These are phyloP conservation scores for Trichosporon sp. DNA, from an alignment of 1,284 basidiomycete species.

Conservation along the genomic window DNA sequence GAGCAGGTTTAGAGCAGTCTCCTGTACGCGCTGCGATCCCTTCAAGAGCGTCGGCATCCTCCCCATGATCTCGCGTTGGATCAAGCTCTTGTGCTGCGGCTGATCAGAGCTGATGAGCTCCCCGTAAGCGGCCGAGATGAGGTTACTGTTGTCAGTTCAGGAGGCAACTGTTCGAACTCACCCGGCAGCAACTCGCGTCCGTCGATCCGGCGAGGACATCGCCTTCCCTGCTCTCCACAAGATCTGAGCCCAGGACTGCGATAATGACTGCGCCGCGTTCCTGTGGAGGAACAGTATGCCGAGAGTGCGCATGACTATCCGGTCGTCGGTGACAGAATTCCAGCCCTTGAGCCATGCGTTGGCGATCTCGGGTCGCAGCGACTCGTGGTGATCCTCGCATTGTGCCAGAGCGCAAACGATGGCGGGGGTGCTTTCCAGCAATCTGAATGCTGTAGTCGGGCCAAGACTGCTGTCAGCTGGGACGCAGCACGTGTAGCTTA, in stretches of 20 bases:
- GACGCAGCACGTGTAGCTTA: neutral
- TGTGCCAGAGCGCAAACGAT: constrained; percentile 15
- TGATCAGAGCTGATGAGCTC: neutral
- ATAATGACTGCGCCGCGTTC: neutral
- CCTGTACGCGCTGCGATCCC: constrained; percentile 10
- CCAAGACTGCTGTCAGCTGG: constrained; percentile 1
- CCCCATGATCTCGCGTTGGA: neutral
- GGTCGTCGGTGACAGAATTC: constrained; percentile 5
- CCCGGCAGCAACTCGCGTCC: constrained; percentile 21
- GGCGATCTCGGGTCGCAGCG: neutral
- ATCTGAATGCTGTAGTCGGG: neutral
- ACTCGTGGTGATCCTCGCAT: constrained; percentile 5
- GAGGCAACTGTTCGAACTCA: neutral
- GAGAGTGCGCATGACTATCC: constrained; percentile 17
- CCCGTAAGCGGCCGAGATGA: constrained; percentile 18
- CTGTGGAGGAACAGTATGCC: constrained; percentile 17
- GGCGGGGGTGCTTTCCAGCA: constrained; percentile 2
- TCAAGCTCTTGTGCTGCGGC: neutral
- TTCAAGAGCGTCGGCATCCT: neutral
- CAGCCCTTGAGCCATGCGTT: neutral
- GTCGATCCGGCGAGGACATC: constrained; percentile 18
- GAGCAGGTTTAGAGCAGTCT: constrained; percentile 26
- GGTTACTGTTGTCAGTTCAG: constrained; percentile 12
- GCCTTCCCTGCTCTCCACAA: constrained; percentile 12
- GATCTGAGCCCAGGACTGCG: constrained; percentile 4